Percentiles rank a stretch among this genome's conserved stretches.
phyloP scores from a whole-genome alignment of 768 basidiomycete species.

The Psilocybe tampanensis region DNA sequence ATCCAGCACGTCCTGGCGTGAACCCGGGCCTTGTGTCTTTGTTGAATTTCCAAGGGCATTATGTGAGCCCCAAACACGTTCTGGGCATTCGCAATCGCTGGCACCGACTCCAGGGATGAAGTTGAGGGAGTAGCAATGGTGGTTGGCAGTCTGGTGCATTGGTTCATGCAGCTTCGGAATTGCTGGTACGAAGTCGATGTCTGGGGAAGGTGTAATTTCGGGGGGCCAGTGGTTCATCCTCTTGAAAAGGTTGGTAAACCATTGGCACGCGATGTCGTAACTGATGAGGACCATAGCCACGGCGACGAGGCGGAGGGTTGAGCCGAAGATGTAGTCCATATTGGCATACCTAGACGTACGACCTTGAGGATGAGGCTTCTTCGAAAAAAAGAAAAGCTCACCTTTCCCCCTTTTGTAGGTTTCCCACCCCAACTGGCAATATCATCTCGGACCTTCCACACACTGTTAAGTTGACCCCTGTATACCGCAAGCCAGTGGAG shows the following conservation, averaged over 20 bases:
- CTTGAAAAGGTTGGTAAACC: slow-evolving; percentile 18
- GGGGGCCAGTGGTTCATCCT: slow-evolving; percentile 4
- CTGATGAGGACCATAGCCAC: slow-evolving; percentile 8
- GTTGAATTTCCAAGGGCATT: slow-evolving; percentile 12
- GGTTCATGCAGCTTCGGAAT: slow-evolving; percentile 34
- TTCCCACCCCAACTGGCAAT: background rate
- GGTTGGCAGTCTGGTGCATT: slow-evolving; percentile 25
- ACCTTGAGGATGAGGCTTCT: background rate
- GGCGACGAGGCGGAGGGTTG: background rate
- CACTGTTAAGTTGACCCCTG: background rate
- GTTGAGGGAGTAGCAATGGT: slow-evolving; percentile 30
- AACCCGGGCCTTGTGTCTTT: slow-evolving; percentile 13
- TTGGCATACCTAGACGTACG: slow-evolving; percentile 7
- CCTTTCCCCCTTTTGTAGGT: slow-evolving; percentile 30
- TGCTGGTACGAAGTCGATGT: slow-evolving; percentile 6
- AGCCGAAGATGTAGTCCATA: slow-evolving; percentile 14
- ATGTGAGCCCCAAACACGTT: slow-evolving; percentile 17
- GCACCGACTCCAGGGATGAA: slow-evolving; percentile 22
- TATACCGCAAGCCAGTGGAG: background rate
- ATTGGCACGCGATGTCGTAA: slow-evolving; percentile 24
- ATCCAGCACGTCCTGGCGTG: slow-evolving; percentile 13
- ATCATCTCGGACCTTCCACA: slow-evolving; percentile 7
- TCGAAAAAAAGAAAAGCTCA: slow-evolving; percentile 5
- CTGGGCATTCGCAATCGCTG: slow-evolving; percentile 32
- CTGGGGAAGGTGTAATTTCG: background rate